These are phyloP conservation scores for Teunomyces lycoperdinae DNA, from an alignment of 805 yeast genomes.

Conservation along the genomic window DNA sequence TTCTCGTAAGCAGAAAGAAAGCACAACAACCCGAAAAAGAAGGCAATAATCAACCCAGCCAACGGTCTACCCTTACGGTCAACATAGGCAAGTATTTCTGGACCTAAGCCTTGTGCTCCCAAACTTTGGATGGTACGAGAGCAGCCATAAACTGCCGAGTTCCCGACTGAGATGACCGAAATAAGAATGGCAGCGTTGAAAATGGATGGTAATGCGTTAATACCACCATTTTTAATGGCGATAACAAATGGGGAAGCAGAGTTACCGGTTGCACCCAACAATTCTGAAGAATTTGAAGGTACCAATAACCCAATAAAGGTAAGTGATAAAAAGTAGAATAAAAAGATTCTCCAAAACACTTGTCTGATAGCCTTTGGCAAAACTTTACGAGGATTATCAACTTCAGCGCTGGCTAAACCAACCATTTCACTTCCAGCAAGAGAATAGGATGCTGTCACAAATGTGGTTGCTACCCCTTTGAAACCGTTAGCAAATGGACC, in stretches of 20 bases:
- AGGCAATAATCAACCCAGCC: constrained; percentile 12
- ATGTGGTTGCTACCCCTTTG: constrained; percentile 37
- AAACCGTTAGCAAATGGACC: constrained; percentile 39
- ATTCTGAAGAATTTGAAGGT: constrained; percentile 14
- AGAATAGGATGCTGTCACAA: constrained; percentile 36
- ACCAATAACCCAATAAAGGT: constrained; percentile 24
- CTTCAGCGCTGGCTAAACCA: constrained; percentile 39
- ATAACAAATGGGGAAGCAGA: constrained; percentile 28
- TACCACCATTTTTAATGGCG: constrained; percentile 27
- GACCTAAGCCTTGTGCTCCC: constrained; percentile 16
- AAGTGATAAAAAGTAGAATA: constrained; percentile 33
- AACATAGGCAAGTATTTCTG: constrained; percentile 12
- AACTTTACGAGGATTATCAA: constrained; percentile 35
- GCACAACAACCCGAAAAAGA: constrained; percentile 14
- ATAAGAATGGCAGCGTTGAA: constrained; percentile 27
- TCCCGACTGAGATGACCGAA: constrained; percentile 29
- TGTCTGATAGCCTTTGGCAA: constrained; percentile 43
- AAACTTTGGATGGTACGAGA: constrained; percentile 17
- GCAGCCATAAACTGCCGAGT: constrained; percentile 28
- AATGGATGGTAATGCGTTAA: constrained; percentile 23
- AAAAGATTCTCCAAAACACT: constrained; percentile 42
- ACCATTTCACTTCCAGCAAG: constrained; percentile 39
- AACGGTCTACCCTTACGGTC: constrained; percentile 17
- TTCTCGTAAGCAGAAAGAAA: constrained; percentile 14
- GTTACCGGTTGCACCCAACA: constrained; percentile 20